Percentiles rank a stretch among this genome's conserved stretches.
Evolutionary conservation across 371 early-diverging fungal species (phyloP).

Genomic region (Mortierella sp.): DNA sequence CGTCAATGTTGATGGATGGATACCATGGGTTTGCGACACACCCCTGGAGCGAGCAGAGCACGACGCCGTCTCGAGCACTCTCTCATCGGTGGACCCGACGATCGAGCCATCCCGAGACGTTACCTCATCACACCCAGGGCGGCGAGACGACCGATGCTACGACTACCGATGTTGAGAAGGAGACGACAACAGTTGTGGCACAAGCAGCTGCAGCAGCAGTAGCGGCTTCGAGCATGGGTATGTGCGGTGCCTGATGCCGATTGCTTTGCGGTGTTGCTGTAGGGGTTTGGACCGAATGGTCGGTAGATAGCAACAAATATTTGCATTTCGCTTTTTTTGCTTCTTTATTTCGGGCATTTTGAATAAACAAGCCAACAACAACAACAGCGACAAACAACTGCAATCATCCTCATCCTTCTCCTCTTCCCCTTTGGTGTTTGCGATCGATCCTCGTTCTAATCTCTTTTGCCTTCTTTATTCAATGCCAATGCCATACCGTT

Average conservation of each 20-base stretch:
- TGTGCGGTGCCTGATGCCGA: not conserved
- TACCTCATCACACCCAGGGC: not conserved
- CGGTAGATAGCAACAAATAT: not conserved
- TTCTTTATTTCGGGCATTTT: too few species aligned
- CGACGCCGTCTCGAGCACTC: slow-evolving; percentile 38
- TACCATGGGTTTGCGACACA: slow-evolving; percentile 55
- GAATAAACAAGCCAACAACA: too few species aligned
- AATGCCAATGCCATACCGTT: too few species aligned
- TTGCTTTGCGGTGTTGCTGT: slow-evolving; percentile 7
- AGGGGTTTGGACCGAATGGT: not conserved
- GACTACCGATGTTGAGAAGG: slow-evolving; percentile 14
- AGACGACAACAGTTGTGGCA: not conserved
- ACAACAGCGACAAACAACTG: too few species aligned
- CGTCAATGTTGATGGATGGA: slow-evolving; percentile 31
- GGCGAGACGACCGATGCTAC: not conserved
- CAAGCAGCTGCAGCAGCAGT: not conserved
- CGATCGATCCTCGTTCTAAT: too few species aligned
- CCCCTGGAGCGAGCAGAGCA: slow-evolving; percentile 56
- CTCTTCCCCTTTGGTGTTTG: not conserved
- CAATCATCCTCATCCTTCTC: not conserved
- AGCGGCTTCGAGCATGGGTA: not conserved
- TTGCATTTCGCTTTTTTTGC: not conserved
- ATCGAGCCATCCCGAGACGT: slow-evolving; percentile 33
- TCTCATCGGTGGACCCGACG: slow-evolving; percentile 55
- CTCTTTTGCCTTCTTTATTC: too few species aligned